Conservation (phyloP, 257 asterid species). For the Orobanche coerulescens region DNA sequence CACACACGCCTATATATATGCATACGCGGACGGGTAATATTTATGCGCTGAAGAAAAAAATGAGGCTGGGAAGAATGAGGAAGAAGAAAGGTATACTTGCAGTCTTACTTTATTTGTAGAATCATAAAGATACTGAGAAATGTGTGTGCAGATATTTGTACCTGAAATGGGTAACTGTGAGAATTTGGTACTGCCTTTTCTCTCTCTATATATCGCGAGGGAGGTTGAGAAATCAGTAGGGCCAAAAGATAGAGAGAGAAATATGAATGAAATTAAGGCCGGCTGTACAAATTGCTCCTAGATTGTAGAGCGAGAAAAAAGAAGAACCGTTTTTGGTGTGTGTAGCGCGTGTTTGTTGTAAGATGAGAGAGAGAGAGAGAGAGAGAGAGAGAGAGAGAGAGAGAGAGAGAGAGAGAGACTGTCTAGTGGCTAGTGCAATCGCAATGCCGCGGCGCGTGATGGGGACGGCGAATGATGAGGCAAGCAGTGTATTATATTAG, state of each 20-base stretch:
- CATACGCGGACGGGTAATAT: constrained; percentile 16
- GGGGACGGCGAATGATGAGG: too few relatives aligned
- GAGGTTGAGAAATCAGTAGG: too few relatives aligned
- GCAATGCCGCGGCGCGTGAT: too few relatives aligned
- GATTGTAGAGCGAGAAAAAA: not conserved
- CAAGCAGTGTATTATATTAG: too few relatives aligned
- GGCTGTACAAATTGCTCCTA: not conserved
- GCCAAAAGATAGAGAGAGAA: too few relatives aligned
- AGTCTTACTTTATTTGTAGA: constrained; percentile 14
- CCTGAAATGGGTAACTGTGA: not conserved
- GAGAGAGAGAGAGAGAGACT: too few relatives aligned
- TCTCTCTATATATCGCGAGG: too few relatives aligned
- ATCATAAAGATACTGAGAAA: not conserved
- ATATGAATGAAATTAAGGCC: too few relatives aligned
- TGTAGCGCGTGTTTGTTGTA: not conserved
- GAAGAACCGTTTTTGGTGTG: not conserved
- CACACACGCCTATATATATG: not conserved
- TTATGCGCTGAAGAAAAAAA: constrained; percentile 19
- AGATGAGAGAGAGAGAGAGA: too few relatives aligned
- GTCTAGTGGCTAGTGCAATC: too few relatives aligned
- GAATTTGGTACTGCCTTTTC: too few relatives aligned
- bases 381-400: too few relatives aligned
- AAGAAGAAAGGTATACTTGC: constrained; percentile 40
- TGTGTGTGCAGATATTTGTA: not conserved
- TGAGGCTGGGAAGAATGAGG: constrained; percentile 27